Base-by-base conservation (phyloP, 148 eudicot species). In the Fagopyrum esculentum region DNA sequence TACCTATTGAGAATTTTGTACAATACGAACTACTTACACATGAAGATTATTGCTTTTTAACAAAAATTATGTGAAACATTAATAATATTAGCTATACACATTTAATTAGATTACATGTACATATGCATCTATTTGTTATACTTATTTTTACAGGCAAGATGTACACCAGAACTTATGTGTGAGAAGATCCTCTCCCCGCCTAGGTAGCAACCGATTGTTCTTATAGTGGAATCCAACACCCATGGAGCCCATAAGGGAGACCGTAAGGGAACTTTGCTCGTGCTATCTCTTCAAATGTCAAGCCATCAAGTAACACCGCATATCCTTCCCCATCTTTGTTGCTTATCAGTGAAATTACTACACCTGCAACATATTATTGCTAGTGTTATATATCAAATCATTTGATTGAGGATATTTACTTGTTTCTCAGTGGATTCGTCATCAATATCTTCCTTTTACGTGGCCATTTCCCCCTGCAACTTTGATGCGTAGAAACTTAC, bases 201-300 rank as follows among this genome's bases (percentile, higher is more conserved):
- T 56, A 19, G 17, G 26, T 56, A 56, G 26, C 26, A 56, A 56
- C 69, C 11, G 45, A 13, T 4, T n/a, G 4, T 30, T n/a, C 47
- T 66, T 17, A 66, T 11, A 46, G 44, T 11, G 99, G 98, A 78
- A 95, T 88, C 99, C 99, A 95, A 47, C 98, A 92, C 35, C 99
- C 99, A 80, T 95, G 99, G 61, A 95, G 85, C 13, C 99, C 99
- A 57, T 95, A 95, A 50, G 98, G 99, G 51, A 95, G 94, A 61
- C 97, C 99, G 55, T 92, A 92, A 3, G 99, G 98, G 78, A 95
- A 95, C 78, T 90, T 90, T 10, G 98, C 99, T 63, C 99, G 83
- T 43, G 98, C 97, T 70, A 92, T 89, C 84, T 95, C 99, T 78
- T 90, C 82, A 73, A 95, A 95, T 11, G 89, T 83, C 0, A 87